phyloP scores from a whole-genome alignment of 129 eudicot species.

The Rutidosis leptorrhynchoides region DNA sequence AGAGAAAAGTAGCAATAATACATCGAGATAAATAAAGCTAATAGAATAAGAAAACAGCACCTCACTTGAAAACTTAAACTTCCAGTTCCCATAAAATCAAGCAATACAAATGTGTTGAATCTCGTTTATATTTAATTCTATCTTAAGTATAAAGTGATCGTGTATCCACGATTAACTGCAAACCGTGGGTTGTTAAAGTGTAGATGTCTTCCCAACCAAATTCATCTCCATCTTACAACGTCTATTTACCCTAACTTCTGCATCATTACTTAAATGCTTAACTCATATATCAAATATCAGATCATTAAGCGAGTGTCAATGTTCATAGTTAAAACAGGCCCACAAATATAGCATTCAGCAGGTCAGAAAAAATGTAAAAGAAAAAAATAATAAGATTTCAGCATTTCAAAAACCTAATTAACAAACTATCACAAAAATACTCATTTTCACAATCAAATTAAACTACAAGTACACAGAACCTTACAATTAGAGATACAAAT shows the following conservation, averaged over 20 bases:
- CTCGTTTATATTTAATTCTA: neutral
- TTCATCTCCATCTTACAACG: neutral
- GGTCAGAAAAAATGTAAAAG: neutral
- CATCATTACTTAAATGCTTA: neutral
- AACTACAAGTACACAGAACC: neutral
- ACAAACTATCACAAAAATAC: neutral
- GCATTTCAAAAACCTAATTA: neutral
- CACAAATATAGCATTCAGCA: neutral
- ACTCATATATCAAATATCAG: neutral
- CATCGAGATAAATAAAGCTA: slow-evolving; percentile 10
- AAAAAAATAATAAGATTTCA: neutral
- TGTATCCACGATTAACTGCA: neutral
- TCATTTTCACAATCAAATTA: no score
- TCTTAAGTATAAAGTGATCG: neutral
- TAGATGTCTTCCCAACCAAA: neutral
- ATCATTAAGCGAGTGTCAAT: no score
- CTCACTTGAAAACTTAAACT: neutral
- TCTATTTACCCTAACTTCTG: neutral
- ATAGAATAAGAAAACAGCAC: neutral
- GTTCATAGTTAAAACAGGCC: no score
- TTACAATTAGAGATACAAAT: neutral
- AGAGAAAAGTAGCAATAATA: neutral
- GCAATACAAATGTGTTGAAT: neutral
- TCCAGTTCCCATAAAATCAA: neutral
- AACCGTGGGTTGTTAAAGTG: neutral